A percentile compares a stretch with the other conserved stretches of the same genome.
These are phyloP conservation scores for Podaxis sp. DNA, from an alignment of 768 basidiomycete genomes.

Conservation along the genomic window DNA sequence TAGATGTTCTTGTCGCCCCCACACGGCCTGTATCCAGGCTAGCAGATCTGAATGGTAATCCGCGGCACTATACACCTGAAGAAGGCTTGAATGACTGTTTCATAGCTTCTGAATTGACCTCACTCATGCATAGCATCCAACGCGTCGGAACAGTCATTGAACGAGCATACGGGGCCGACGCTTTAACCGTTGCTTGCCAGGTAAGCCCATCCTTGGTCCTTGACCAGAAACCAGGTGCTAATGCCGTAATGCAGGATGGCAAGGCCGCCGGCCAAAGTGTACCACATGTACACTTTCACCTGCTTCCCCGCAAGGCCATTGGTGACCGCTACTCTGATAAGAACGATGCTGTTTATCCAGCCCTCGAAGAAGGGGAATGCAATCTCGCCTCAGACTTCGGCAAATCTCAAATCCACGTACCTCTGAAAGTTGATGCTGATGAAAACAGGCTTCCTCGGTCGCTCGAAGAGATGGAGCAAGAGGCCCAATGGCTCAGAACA, in stretches of 20 bases:
- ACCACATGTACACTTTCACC: constrained; percentile 96
- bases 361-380: constrained; percentile 65
- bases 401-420: constrained; percentile 27
- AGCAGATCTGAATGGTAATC: constrained; percentile 50
- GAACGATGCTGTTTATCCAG: constrained; percentile 80
- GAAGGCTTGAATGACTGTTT: not conserved
- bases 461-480: constrained; percentile 75
- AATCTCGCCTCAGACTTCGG: constrained; percentile 43
- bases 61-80: not conserved
- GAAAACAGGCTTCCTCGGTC: constrained; percentile 63
- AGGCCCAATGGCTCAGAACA: constrained; percentile 65
- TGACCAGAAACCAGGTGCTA: not conserved
- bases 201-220: constrained; percentile 34
- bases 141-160: constrained; percentile 80
- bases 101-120: constrained; percentile 65
- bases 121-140: constrained; percentile 80
- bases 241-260: constrained; percentile 63
- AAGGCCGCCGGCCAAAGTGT: constrained; percentile 75
- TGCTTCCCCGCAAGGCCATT: constrained; percentile 76
- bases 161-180: constrained; percentile 77
- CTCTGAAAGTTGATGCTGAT: constrained; percentile 67
- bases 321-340: constrained; percentile 64
- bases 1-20: constrained; percentile 67
- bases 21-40: constrained; percentile 56
- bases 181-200: constrained; percentile 88